phyloP scores from a whole-genome alignment of 345 rosid genomes.

The Hirschfeldia incana region DNA sequence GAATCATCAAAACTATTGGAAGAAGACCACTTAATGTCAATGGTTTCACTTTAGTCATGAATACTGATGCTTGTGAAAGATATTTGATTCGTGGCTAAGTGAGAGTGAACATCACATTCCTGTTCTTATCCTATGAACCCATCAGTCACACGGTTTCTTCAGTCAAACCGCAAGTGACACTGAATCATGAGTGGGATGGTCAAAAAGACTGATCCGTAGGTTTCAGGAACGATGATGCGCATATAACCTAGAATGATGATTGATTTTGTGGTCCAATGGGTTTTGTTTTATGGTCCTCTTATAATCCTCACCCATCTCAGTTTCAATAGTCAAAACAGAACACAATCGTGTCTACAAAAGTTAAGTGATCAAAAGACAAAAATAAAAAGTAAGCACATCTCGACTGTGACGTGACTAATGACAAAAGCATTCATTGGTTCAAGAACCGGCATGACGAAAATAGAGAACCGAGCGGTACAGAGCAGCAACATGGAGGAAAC shows the following conservation, averaged over 20 bases:
- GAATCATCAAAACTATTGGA: neutral
- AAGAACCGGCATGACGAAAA: slow-evolving; percentile 73
- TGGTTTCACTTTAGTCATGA: neutral
- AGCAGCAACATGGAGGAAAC: slow-evolving; percentile 86
- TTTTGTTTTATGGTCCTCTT: slow-evolving; percentile 13
- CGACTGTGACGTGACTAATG: neutral
- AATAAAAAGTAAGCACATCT: neutral
- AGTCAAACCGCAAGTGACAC: slow-evolving; percentile 16
- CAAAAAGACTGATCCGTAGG: slow-evolving; percentile 11
- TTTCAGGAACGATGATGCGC: slow-evolving; percentile 2
- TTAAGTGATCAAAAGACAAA: slow-evolving; percentile 6
- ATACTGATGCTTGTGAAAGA: neutral
- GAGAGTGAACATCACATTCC: neutral
- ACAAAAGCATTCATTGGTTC: slow-evolving; percentile 9
- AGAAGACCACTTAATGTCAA: slow-evolving; percentile 25
- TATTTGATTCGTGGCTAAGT: neutral
- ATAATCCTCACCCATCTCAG: slow-evolving; percentile 7
- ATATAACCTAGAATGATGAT: neutral
- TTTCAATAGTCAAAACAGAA: slow-evolving; percentile 25
- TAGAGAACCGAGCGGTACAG: slow-evolving; percentile 82
- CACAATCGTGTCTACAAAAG: neutral
- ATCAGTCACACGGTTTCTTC: slow-evolving; percentile 1
- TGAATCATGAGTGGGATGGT: slow-evolving; percentile 19
- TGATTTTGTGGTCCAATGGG: neutral
- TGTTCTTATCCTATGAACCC: slow-evolving; percentile 8